phyloP scores from a whole-genome alignment of 768 basidiomycete genomes.

The Russula compacta region DNA sequence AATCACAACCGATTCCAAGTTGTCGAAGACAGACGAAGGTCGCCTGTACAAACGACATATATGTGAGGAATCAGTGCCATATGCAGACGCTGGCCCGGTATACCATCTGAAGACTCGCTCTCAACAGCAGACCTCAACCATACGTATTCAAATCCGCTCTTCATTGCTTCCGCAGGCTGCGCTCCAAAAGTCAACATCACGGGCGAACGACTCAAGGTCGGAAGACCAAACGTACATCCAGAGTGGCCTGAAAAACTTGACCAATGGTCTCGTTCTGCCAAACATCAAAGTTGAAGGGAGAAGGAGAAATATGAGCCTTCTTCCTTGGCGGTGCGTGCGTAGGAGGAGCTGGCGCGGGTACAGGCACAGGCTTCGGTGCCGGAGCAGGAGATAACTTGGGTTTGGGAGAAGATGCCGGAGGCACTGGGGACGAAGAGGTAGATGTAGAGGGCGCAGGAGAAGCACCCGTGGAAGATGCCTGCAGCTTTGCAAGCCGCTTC shows the following conservation, averaged over 20 bases:
- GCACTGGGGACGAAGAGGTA: conserved; percentile 26
- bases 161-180: conserved; percentile 18
- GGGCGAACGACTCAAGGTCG: not conserved
- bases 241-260: conserved; percentile 65
- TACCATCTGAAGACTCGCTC: conserved; percentile 3
- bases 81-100: not conserved
- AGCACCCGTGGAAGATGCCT: conserved; percentile 31
- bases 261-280: conserved; percentile 75
- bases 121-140: conserved; percentile 19
- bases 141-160: conserved; percentile 12
- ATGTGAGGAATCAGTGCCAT: not conserved
- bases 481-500: conserved; percentile 84
- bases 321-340: conserved; percentile 37
- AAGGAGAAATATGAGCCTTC: conserved; percentile 30
- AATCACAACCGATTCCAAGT: conserved; percentile 18
- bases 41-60: not conserved
- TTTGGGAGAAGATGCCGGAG: conserved; percentile 29
- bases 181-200: not conserved
- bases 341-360: conserved; percentile 25
- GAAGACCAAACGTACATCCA: conserved; percentile 47
- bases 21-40: conserved; percentile 13
- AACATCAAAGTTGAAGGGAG: conserved; percentile 42
- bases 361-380: conserved; percentile 21
- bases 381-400: conserved; percentile 22
- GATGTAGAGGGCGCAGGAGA: conserved; percentile 30